These are phyloP conservation scores for Styphnolobium japonicum DNA, from an alignment of 306 rosid species.

Conservation along the genomic window DNA sequence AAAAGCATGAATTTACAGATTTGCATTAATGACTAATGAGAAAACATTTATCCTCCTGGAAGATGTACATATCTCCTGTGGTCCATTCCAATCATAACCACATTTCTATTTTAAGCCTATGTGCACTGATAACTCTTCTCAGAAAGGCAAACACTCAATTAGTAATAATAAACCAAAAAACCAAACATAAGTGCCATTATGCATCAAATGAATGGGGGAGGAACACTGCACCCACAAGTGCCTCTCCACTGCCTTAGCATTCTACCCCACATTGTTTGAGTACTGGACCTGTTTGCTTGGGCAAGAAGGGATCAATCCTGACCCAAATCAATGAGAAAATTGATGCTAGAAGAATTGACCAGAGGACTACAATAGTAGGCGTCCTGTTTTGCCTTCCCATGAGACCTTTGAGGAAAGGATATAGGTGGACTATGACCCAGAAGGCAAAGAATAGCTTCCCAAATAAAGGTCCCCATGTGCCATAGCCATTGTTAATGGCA, in stretches of 20 bases:
- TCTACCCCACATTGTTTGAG: conserved; percentile 28
- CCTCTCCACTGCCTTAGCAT: neutral
- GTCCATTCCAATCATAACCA: neutral
- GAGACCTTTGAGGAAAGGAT: conserved; percentile 61
- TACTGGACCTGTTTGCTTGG: conserved; percentile 22
- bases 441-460: conserved; percentile 18
- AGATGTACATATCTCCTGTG: neutral
- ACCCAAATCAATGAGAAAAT: conserved; percentile 17
- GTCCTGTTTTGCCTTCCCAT: conserved; percentile 57
- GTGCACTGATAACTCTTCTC: neutral
- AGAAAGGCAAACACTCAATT: neutral
- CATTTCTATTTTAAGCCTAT: neutral
- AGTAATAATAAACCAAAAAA: neutral
- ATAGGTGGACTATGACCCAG: conserved; percentile 34
- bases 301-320: conserved; percentile 20
- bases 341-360: conserved; percentile 34
- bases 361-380: conserved; percentile 48
- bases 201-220: neutral
- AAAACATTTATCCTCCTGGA: too few relatives aligned
- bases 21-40: too few relatives aligned
- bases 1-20: too few relatives aligned
- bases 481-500: too few relatives aligned
- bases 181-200: neutral
- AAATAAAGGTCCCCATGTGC: conserved; percentile 21
- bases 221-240: neutral